A percentile compares a stretch with the other conserved stretches of the same genome.
phyloP scores from a whole-genome alignment of 1,139 yeast genomes.

The Lodderomyces beijingensis region DNA sequence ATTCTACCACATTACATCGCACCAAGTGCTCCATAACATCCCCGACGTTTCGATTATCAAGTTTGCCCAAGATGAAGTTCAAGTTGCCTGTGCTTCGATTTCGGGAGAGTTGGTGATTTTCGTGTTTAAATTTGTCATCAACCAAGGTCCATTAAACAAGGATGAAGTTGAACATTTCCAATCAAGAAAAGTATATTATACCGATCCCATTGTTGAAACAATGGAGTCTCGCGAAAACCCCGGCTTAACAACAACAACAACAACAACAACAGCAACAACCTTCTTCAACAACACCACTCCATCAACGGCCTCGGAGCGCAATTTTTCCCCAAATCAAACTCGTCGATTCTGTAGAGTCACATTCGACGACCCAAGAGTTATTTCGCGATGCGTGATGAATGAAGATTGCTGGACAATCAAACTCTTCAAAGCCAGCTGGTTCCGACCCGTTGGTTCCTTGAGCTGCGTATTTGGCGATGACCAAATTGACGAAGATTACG shows the following conservation, averaged over 20 bases:
- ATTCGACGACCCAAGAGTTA: slow-evolving; percentile 24
- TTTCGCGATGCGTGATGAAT: slow-evolving; percentile 28
- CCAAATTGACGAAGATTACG: slow-evolving; percentile 28
- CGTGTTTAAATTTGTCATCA: slow-evolving; percentile 25
- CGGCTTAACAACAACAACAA: neutral
- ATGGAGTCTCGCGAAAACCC: slow-evolving; percentile 15
- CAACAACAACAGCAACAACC: neutral
- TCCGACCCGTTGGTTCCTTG: slow-evolving; percentile 47
- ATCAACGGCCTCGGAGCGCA: neutral
- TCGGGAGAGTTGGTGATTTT: slow-evolving; percentile 46
- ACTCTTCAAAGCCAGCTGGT: slow-evolving; percentile 34
- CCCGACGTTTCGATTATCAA: slow-evolving; percentile 44
- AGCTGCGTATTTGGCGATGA: slow-evolving; percentile 46
- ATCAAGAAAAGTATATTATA: slow-evolving; percentile 18
- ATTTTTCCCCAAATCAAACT: too few relatives aligned
- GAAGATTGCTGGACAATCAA: slow-evolving; percentile 58
- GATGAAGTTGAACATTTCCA: slow-evolving; percentile 16
- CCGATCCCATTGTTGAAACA: slow-evolving; percentile 28
- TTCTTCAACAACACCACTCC: slow-evolving; percentile 1
- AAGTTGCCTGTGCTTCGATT: slow-evolving; percentile 42
- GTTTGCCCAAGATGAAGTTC: slow-evolving; percentile 10
- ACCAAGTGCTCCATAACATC: slow-evolving; percentile 50
- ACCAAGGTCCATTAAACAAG: slow-evolving; percentile 26
- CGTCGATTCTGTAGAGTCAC: slow-evolving; percentile 20
- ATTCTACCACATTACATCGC: slow-evolving; percentile 35